Evolutionary conservation across 352 stramenopile species (phyloP).

Genomic region (Phytophthora hibernalis): DNA sequence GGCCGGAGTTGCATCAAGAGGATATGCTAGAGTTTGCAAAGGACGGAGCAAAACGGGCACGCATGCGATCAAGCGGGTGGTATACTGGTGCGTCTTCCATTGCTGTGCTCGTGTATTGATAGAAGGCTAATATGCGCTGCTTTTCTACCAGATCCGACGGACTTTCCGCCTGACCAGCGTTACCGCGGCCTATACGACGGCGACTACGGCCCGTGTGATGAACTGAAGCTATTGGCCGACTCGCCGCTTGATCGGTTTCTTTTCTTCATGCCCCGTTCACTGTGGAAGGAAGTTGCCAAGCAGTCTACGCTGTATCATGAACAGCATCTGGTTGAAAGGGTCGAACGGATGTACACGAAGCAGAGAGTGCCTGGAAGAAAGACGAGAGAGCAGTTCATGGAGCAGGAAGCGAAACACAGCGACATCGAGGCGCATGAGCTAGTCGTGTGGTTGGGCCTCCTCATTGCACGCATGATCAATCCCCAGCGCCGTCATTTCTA

Average conservation of each 20-base stretch:
- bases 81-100: no score
- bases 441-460: neutral
- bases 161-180: neutral
- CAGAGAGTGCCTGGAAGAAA: neutral
- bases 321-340: neutral
- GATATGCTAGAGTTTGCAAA: no score
- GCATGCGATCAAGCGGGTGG: no score
- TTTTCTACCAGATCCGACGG: neutral
- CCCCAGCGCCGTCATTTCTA: neutral
- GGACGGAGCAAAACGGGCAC: no score
- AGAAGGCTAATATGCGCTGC: no score
- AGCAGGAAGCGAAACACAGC: no score
- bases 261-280: neutral
- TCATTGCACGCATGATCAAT: constrained; percentile 5
- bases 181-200: neutral
- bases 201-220: neutral
- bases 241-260: neutral
- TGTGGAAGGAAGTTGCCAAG: neutral
- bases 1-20: no score
- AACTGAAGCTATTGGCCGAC: neutral
- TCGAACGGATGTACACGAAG: neutral
- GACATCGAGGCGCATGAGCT: no score
- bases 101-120: no score
- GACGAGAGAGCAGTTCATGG: no score
- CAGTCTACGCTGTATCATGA: neutral